Evolutionary conservation across 148 eudicot species (phyloP).

Genomic region (Gaultheria prostrata): DNA sequence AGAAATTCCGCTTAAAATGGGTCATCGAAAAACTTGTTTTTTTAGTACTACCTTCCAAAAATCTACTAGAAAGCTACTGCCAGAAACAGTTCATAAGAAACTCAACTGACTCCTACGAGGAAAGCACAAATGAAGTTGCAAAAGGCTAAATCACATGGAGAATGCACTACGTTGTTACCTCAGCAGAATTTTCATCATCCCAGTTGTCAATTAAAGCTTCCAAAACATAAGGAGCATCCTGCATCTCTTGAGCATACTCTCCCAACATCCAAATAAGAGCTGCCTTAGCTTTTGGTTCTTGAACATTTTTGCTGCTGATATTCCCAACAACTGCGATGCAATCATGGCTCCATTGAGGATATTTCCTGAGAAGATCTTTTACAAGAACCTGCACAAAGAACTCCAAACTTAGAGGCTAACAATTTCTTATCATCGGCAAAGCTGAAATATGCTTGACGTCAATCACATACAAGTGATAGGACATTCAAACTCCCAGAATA

Average conservation of each 20-base stretch:
- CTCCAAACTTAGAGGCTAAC: background rate
- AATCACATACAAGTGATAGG: background rate
- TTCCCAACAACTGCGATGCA: conserved; percentile 98
- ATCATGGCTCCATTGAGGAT: conserved; percentile 99
- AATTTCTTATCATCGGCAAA: background rate
- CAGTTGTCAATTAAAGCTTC: conserved; percentile 80
- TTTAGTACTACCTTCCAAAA: background rate
- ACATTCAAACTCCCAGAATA: background rate
- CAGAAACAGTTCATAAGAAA: background rate
- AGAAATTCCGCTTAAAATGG: background rate
- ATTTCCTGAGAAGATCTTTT: conserved; percentile 95
- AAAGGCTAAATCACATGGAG: background rate
- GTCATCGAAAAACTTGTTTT: background rate
- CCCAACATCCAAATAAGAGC: conserved; percentile 99
- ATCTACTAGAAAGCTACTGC: background rate
- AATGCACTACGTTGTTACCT: conserved; percentile 48
- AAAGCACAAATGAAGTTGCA: conserved; percentile 5
- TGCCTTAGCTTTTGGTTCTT: conserved; percentile 99
- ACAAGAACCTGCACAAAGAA: conserved; percentile 74
- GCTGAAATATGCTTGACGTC: background rate
- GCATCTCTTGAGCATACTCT: conserved; percentile 98
- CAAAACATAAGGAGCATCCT: conserved; percentile 89
- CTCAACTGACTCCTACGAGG: background rate
- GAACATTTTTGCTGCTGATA: conserved; percentile 94
- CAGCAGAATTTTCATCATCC: conserved; percentile 97